Conservation (phyloP, 495 filamentous ascomycete genomes). For the Daldinia caldariorum region DNA sequence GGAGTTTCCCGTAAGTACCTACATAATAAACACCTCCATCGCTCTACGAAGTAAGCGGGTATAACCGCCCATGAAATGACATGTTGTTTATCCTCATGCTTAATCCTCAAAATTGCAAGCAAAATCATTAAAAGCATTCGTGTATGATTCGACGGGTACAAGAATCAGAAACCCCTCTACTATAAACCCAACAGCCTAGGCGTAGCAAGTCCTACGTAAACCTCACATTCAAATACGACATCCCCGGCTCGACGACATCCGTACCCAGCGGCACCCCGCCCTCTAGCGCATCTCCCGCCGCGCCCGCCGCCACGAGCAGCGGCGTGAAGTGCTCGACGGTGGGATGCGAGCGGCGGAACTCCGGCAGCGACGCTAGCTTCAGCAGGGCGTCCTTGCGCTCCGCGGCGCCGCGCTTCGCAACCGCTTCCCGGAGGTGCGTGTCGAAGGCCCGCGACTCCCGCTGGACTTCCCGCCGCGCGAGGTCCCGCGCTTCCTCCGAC, state of each 20-base stretch:
- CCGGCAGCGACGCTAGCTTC: slow-evolving; percentile 16
- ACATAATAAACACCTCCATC: too few species aligned
- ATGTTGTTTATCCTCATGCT: too few species aligned
- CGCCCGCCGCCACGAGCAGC: slow-evolving; percentile 34
- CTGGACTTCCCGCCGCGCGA: slow-evolving; percentile 12
- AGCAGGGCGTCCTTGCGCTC: slow-evolving; percentile 19
- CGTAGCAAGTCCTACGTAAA: slow-evolving; percentile 3
- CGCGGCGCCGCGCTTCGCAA: slow-evolving; percentile 8
- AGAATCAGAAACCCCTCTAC: too few species aligned
- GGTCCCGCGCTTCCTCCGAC: slow-evolving; percentile 8
- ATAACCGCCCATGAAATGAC: too few species aligned
- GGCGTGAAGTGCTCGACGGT: slow-evolving; percentile 37
- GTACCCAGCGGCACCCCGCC: slow-evolving; percentile 16
- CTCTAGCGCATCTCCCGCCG: slow-evolving; percentile 17
- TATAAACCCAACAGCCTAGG: too few species aligned
- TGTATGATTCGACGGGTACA: too few species aligned
- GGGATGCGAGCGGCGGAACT: slow-evolving; percentile 30
- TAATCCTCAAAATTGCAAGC: too few species aligned
- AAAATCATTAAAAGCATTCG: too few species aligned
- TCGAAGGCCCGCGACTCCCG: slow-evolving; percentile 31
- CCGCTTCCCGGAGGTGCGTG: slow-evolving; percentile 18
- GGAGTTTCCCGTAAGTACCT: too few species aligned
- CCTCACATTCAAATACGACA: slow-evolving; percentile 40
- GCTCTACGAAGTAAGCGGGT: too few species aligned
- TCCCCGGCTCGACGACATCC: slow-evolving; percentile 36